Evolutionary conservation across 1,284 basidiomycete species (phyloP), one percentile per base, ranked within the genome.

Genomic region (Cutaneotrichosporon cyanovorans): DNA sequence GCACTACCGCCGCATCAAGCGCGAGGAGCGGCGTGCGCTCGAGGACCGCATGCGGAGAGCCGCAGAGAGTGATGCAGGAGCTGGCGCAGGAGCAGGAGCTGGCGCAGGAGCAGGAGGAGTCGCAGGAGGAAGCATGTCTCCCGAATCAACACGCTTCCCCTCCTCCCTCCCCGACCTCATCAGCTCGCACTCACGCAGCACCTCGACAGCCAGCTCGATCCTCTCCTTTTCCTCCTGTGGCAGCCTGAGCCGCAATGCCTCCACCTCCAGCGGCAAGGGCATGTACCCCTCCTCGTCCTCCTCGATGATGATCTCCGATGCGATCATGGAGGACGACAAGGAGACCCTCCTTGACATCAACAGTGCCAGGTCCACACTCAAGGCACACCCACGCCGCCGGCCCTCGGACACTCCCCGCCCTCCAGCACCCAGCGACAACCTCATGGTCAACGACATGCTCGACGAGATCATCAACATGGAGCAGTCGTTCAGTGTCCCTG

Each of bases 381-480:
- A 45, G 23, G 48, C 48, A 4, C 28, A 23, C n/a, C 20, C 34
- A 14, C 48, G 48, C 16, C 36, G 37, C 9, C 51, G 30, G 12
- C 20, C 10, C 15, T 12, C 19, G 18, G n/a, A 36, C n/a, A 22
- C 36, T 5, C 23, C 40, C 18, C 35, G 23, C 18, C 30, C 28
- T 23, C 20, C 2, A 5, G 14, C 11, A 8, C 9, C 11, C 16
- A 15, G 20, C 15, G 3, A 19, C 33, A 59, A 60, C 21, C 59
- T 63, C 38, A 59, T 60, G 2, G 51, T 53, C 22, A 58, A 66
- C 48, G 64, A 69, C 48, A 72, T 73, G 68, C 57, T 73, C 15
- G 68, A 73, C 40, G 69, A 71, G 54, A 71, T 73, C 45, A 64
- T 73, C 25, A 58, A 57, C 51, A 71, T 73, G 69, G 70, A 73